These are phyloP conservation scores for Trichophyton rubrum DNA, from an alignment of 2,329 filamentous ascomycete genomes.

Conservation along the genomic window DNA sequence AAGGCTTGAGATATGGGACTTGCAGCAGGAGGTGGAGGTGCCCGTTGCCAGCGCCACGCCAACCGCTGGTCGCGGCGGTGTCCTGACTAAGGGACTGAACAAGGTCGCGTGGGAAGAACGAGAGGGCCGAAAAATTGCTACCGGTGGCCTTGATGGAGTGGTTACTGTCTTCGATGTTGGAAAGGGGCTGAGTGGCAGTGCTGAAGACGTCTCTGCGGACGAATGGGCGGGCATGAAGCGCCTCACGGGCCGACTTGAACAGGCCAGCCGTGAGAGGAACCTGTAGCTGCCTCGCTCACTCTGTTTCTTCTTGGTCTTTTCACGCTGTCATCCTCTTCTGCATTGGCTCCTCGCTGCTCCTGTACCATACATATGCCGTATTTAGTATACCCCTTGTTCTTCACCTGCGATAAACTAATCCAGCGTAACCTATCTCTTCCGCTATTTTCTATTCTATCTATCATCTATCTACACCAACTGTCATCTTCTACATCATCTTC, in stretches of 20 bases:
- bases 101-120: constrained; percentile 87
- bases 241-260: constrained; percentile 63
- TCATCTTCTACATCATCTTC: not conserved
- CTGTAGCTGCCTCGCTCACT: not conserved
- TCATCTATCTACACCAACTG: too few species aligned
- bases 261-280: constrained; percentile 21
- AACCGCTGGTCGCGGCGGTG: constrained; percentile 46
- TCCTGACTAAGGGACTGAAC: constrained; percentile 78
- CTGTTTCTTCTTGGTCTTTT: not conserved
- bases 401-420: too few species aligned
- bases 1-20: constrained; percentile 86
- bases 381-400: constrained; percentile 1
- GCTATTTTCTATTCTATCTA: too few species aligned
- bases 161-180: constrained; percentile 85
- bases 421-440: too few species aligned
- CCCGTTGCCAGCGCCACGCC: constrained; percentile 72
- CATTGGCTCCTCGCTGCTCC: not conserved
- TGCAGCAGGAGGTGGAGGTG: constrained; percentile 84
- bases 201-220: constrained; percentile 68
- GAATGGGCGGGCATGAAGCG: constrained; percentile 93
- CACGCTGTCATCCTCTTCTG: not conserved
- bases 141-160: constrained; percentile 81
- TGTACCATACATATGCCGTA: constrained; percentile 3
- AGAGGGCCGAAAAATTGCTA: constrained; percentile 75
- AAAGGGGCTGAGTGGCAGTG: constrained; percentile 61